A percentile compares a stretch with the other conserved stretches of the same genome.
These are phyloP conservation scores for Helotiales sp. DNA, from an alignment of 2,329 filamentous ascomycete species.

Conservation along the genomic window DNA sequence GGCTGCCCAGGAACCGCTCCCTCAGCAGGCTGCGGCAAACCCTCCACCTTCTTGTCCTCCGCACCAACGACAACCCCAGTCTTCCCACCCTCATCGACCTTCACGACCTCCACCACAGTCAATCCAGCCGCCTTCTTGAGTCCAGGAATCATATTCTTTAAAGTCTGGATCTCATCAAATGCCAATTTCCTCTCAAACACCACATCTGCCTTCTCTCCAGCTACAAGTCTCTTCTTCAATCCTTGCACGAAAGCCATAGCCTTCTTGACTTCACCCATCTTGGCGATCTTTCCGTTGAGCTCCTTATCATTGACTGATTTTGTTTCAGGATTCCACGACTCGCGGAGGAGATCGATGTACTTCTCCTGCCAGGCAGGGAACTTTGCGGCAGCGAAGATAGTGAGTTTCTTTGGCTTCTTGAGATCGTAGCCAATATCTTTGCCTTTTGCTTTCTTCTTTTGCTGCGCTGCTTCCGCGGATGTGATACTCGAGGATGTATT, in stretches of 20 bases:
- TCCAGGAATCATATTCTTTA: conserved; percentile 75
- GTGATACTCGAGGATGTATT: conserved; percentile 74
- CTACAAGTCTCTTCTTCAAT: conserved; percentile 79
- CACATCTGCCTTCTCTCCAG: conserved; percentile 62
- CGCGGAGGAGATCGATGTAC: conserved; percentile 77
- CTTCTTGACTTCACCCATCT: conserved; percentile 90
- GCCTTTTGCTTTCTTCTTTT: conserved; percentile 92
- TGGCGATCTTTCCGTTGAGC: conserved; percentile 74
- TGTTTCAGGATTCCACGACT: conserved; percentile 63
- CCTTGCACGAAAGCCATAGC: conserved; percentile 95
- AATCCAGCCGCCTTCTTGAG: conserved; percentile 76
- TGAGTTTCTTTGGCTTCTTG: conserved; percentile 87
- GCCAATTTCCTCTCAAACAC: conserved; percentile 83
- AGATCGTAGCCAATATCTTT: conserved; percentile 85
- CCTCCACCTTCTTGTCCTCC: conserved; percentile 58
- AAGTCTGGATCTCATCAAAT: conserved; percentile 79
- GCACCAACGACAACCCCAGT: conserved; percentile 53
- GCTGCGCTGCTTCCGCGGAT: conserved; percentile 76
- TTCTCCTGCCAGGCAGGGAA: conserved; percentile 92
- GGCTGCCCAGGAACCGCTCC: conserved; percentile 79
- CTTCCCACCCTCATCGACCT: conserved; percentile 70
- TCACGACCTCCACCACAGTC: conserved; percentile 69
- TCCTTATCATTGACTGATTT: conserved; percentile 76
- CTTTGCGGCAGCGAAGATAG: conserved; percentile 75
- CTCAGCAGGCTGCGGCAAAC: conserved; percentile 62